Evolutionary conservation across 2,329 filamentous ascomycete species (phyloP), one percentile per base, ranked within the genome.

Genomic region (Rutstroemia sp.): DNA sequence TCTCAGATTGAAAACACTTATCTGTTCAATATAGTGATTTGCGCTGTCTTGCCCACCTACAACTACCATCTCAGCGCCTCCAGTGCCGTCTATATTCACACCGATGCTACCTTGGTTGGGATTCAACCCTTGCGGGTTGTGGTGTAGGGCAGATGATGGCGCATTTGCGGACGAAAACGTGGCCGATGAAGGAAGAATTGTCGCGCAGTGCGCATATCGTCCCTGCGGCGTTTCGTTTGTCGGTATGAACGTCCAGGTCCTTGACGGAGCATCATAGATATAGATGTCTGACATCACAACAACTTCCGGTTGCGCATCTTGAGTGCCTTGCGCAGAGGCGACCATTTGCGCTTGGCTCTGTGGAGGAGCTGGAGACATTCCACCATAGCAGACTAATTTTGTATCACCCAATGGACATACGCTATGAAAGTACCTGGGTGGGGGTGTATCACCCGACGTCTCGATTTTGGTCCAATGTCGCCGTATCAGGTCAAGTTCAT

Each of bases 11-110:
- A 99, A 99, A 2, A 99, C 90, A 69, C 91, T 97, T 61, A 99
- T 95, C 72, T 99, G 91, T 72, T 99, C 92, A 63, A 99, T 99
- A 69, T 99, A 99, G 70, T 96, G 92, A 70, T 99, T 99, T n/a
- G 87, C 87, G 54, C 89, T 94, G 68, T 99, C 94, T 71, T 99
- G 94, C 0, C 94, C 94, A 58, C 94, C 94, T 7, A 97, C 92
- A 14, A 99, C 87, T 5, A 99, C 82, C 92, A 99, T 96, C 71
- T 99, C 92, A 1, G 94, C 90, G 34, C 94, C 94, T 16, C 94
- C 94, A 19, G 84, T 83, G 0, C 94, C 92, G 70, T 99, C 92
- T 58, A 97, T 84, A 60, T 88, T 87, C 57, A 96, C 86, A 2
- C 92, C 92, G 57, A 96, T 85, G 3, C 87, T 83, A 16, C 92